Evolutionary conservation across 345 rosid species (phyloP).

Genomic region (Xanthoceras sorbifolium): DNA sequence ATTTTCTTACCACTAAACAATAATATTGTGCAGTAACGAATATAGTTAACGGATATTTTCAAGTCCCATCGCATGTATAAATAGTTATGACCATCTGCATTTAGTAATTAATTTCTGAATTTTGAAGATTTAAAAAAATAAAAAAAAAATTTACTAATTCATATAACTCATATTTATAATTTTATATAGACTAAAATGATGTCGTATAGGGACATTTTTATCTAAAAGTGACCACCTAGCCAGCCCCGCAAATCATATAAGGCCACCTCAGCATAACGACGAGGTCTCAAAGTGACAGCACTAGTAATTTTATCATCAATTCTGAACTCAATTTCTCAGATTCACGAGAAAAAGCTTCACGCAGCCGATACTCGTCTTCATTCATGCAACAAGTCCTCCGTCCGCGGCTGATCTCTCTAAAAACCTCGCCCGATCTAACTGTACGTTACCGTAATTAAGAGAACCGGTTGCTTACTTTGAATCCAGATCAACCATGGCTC

Average conservation of each 20-base stretch:
- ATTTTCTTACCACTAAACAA: too few relatives aligned
- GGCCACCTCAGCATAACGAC: neutral
- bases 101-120: too few relatives aligned
- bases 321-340: slow-evolving; percentile 12
- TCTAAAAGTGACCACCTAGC: too few relatives aligned
- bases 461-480: neutral
- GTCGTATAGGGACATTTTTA: too few relatives aligned
- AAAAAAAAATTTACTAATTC: too few relatives aligned
- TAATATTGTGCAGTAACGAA: too few relatives aligned
- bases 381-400: neutral
- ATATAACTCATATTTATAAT: too few relatives aligned
- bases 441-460: neutral
- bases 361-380: neutral
- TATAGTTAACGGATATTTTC: too few relatives aligned
- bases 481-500: slow-evolving; percentile 60
- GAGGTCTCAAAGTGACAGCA: neutral
- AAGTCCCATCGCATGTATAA: too few relatives aligned
- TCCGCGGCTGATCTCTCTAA: slow-evolving; percentile 29
- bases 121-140: too few relatives aligned
- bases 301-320: neutral
- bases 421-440: slow-evolving; percentile 30
- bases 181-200: too few relatives aligned
- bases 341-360: neutral
- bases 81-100: too few relatives aligned
- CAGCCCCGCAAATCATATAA: neutral